Evolutionary conservation across 2,329 filamentous ascomycete genomes (phyloP), one percentile per base, ranked within the genome.

Genomic region (Fusarium luffae): DNA sequence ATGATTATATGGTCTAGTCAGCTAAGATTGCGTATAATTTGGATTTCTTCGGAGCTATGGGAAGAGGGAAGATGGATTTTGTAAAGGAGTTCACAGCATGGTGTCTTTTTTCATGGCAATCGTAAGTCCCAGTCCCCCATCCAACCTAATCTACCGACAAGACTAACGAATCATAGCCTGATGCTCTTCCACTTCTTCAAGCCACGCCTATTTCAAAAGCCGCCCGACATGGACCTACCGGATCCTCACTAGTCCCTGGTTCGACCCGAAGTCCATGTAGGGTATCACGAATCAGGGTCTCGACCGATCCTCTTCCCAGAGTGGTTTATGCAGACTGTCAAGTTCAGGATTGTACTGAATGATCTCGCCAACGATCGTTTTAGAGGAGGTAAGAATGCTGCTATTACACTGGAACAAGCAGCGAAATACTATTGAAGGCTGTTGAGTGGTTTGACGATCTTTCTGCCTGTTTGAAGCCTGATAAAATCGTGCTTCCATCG

Each of bases 1-100:
- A 37, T 37, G 18, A n/a, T 0, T 37, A 12, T 0, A n/a, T 37
- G 10, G 34, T n/a, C 0, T 18, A 12, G 2, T 18, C 5, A 1
- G 18, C 34, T 4, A 37, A 37, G 5, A 37, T n/a, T n/a, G 34
- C 34, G 3, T 37, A 37, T 37, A 37, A n/a, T n/a, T 4, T 4
- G 34, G 18, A 37, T 11, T 6, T n/a, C 0, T 37, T n/a, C 34
- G 34, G 34, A 3, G 34, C 9, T 6, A 6, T n/a, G 2, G 34
- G 16, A n/a, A 11, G 16, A 11, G 34, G 16, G 34, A 16, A n/a
- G 4, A 37, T 7, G 18, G 34, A 37, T 37, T 2, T 37, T 0
- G 34, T 18, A 2, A 7, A 12, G 5, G 9, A 37, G 2, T 37
- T 37, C 2, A 37, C 34, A 1, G 34, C 18, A 1, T 7, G 34